phyloP scores from a whole-genome alignment of 2,329 filamentous ascomycete genomes.

The Raffaelea deltoideospora region DNA sequence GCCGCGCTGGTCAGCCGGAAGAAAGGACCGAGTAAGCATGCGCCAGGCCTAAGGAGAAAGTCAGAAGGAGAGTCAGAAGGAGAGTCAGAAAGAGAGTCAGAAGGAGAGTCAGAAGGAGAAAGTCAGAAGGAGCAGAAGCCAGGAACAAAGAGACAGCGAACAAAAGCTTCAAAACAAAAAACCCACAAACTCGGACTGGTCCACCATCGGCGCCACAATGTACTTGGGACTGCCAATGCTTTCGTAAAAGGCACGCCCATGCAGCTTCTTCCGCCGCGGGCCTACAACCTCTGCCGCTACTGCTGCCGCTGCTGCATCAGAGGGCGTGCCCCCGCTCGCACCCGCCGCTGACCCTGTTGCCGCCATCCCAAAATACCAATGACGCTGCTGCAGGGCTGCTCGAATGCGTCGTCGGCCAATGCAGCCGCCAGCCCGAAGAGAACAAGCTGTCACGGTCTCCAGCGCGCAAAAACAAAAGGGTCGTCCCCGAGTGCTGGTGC shows the following conservation, averaged over 20 bases:
- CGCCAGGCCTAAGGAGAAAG: constrained; percentile 91
- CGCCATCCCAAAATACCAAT: too few species aligned
- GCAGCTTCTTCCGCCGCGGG: constrained; percentile 39
- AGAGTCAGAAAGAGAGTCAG: background rate
- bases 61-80: background rate
- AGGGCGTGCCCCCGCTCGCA: constrained; percentile 1
- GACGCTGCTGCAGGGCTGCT: too few species aligned
- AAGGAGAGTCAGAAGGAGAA: background rate
- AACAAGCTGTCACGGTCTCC: constrained; percentile 2
- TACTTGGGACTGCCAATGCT: constrained; percentile 85
- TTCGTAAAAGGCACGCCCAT: constrained; percentile 84
- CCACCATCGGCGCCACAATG: constrained; percentile 92
- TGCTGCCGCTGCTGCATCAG: constrained; percentile 2
- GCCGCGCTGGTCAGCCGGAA: constrained; percentile 48
- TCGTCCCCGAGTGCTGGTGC: too few species aligned
- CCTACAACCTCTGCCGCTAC: too few species aligned
- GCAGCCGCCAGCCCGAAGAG: constrained; percentile 3
- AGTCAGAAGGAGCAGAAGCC: background rate
- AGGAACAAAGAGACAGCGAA: background rate
- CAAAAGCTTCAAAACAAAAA: constrained; percentile 1
- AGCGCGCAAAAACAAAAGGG: too few species aligned
- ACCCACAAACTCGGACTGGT: constrained; percentile 91
- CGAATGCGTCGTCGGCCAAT: too few species aligned
- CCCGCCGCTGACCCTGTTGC: constrained; percentile 1
- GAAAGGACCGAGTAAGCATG: constrained; percentile 85